A percentile compares a stretch with the other conserved stretches of the same genome.
Evolutionary conservation across 2,329 filamentous ascomycete species (phyloP).

Genomic region (Fusarium newnesense): DNA sequence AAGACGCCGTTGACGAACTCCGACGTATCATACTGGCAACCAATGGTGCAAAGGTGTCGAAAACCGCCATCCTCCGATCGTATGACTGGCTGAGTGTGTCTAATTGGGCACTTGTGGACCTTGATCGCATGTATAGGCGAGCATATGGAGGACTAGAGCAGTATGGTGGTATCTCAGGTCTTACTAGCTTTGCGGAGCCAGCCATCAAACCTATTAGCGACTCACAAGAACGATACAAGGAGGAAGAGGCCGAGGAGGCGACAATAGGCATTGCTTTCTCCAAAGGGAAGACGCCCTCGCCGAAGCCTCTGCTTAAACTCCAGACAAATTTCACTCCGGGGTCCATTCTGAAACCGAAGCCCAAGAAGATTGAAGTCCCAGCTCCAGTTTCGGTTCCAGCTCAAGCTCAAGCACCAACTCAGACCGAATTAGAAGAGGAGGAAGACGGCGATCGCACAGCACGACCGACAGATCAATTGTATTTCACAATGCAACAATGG

Average conservation of each 20-base stretch:
- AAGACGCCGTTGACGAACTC: conserved; percentile 72
- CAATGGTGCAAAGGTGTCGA: conserved; percentile 60
- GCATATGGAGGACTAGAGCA: conserved; percentile 63
- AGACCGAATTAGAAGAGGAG: conserved; percentile 41
- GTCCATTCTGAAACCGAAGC: conserved; percentile 17
- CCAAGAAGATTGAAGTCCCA: conserved; percentile 16
- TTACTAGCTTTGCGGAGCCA: conserved; percentile 42
- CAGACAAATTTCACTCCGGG: conserved; percentile 55
- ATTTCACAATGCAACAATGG: conserved; percentile 46
- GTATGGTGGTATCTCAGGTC: conserved; percentile 58
- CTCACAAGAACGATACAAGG: conserved; percentile 36
- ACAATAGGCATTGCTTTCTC: conserved; percentile 42
- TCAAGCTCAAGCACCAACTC: neutral
- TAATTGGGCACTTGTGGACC: conserved; percentile 61
- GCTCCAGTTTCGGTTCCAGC: neutral
- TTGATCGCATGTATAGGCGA: conserved; percentile 66
- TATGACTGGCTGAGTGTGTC: conserved; percentile 68
- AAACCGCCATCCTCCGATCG: conserved; percentile 62
- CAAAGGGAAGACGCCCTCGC: conserved; percentile 41
- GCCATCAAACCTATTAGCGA: conserved; percentile 35
- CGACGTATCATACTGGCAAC: conserved; percentile 67
- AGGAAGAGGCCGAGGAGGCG: conserved; percentile 37
- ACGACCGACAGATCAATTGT: conserved; percentile 47
- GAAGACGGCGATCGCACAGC: conserved; percentile 53
- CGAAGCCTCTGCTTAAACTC: conserved; percentile 52